Evolutionary conservation across 768 basidiomycete species (phyloP), one percentile per base, ranked within the genome.

Genomic region (Suillus paluster): DNA sequence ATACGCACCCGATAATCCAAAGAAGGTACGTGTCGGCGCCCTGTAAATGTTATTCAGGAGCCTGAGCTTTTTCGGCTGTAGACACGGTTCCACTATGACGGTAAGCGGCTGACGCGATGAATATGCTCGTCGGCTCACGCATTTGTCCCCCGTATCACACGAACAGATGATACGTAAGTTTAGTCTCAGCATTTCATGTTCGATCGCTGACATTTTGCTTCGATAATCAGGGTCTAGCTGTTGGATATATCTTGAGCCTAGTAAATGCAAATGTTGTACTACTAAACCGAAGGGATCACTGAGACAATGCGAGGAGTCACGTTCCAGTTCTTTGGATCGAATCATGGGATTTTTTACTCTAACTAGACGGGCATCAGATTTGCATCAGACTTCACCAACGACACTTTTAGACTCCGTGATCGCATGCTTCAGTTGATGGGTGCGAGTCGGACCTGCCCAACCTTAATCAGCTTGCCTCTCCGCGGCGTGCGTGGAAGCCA

Each of bases 31-130:
- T 70, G 58, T 25, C 19, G 36, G 23, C 11, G 4, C 48, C 8
- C 42, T 25, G 21, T 23, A 25, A 57, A 59, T 56, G 36, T 30
- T 46, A 45, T n/a, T 19, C 33, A 25, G 15, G 55, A 46, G 12
- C 23, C 59, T 69, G 46, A 68, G 44, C 42, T 67, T 59, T 49
- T 60, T 65, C 41, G 36, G 60, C 57, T 33, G 34, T 63, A 93
- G 91, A 92, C 92, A 23, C 84, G 83, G 52, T 94, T 92, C 78
- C 86, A 88, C 70, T 94, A 92, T 73, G 88, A 94, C 66, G 91
- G 91, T 91, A 76, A 71, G 83, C 63, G 21, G 6, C 46, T 42
- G 36, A 23, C 60, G 50, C 39, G 38, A 42, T 62, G 50, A 39
- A 59, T 57, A 14, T 56, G 17, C 21, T 33, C 59, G 17, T 57